Evolutionary conservation across 106 monocot genomes (phyloP).

Genomic region (Phalaenopsis aphrodite): DNA sequence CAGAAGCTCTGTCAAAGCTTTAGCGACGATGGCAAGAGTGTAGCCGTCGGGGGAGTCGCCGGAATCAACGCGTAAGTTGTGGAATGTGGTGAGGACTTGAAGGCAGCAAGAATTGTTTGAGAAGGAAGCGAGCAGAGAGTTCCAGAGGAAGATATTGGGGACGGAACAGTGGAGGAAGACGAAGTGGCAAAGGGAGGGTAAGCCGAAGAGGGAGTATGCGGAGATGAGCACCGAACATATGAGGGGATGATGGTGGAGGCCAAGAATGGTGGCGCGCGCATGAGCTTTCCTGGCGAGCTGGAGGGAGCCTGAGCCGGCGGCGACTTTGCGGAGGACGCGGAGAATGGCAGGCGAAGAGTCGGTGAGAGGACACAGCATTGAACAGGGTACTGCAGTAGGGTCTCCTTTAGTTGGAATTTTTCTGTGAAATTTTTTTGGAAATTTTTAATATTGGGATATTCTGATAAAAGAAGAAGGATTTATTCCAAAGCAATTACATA

Average conservation of each 20-base stretch:
- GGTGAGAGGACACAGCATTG: not conserved
- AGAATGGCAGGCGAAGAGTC: not conserved
- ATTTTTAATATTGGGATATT: too few species aligned
- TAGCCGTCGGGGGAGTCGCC: constrained; percentile 29
- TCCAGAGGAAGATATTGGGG: constrained; percentile 21
- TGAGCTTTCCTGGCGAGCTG: constrained; percentile 15
- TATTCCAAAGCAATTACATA: too few species aligned
- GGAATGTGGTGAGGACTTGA: constrained; percentile 23
- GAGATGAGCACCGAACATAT: constrained; percentile 31
- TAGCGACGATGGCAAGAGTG: constrained; percentile 53
- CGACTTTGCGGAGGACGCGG: constrained; percentile 8
- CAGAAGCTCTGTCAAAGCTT: constrained; percentile 25
- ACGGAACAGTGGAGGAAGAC: constrained; percentile 20
- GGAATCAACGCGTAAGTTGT: constrained; percentile 7
- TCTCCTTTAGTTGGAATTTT: too few species aligned
- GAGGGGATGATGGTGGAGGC: constrained; percentile 19
- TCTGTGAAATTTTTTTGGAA: too few species aligned
- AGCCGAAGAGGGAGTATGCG: constrained; percentile 28
- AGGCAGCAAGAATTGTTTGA: constrained; percentile 16
- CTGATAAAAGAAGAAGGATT: too few species aligned
- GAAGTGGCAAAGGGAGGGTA: constrained; percentile 20
- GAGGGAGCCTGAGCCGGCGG: constrained; percentile 7
- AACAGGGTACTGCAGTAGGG: not conserved
- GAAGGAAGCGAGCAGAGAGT: constrained; percentile 53
- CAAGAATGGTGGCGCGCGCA: constrained; percentile 14